Percentiles rank a stretch among this genome's conserved stretches.
Conservation (phyloP, 2,329 filamentous ascomycete genomes). For the Sporothrix schenckii region DNA sequence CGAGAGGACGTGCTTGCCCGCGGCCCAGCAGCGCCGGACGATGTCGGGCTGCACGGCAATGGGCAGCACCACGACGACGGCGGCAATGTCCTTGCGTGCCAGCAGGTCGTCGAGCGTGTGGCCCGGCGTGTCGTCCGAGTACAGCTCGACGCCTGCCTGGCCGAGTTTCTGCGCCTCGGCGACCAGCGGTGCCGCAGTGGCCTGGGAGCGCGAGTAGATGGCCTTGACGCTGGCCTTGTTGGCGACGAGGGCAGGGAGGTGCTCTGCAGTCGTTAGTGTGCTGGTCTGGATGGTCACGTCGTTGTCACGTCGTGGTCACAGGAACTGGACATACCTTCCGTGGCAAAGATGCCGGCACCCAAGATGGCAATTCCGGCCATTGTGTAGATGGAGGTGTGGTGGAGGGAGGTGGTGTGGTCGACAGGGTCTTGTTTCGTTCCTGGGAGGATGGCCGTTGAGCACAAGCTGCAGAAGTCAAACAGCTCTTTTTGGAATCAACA, state of each 20-base stretch:
- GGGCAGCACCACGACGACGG: conserved; percentile 12
- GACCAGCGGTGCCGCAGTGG: not conserved
- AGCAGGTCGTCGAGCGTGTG: conserved; percentile 8
- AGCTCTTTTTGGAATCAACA: not conserved
- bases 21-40: conserved; percentile 14
- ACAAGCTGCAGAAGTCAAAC: not conserved
- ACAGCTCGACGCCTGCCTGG: not conserved
- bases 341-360: conserved; percentile 21
- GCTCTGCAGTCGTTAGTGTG: not conserved
- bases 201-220: conserved; percentile 19
- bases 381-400: not conserved
- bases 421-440: not conserved
- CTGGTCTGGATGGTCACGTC: no score
- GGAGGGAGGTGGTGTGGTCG: not conserved
- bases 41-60: conserved; percentile 19
- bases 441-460: not conserved
- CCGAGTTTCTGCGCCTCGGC: not conserved
- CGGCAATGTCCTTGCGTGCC: not conserved
- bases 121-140: conserved; percentile 13
- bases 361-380: conserved; percentile 20
- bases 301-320: no score
- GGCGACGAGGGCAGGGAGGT: conserved; percentile 13
- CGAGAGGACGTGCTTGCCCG: conserved; percentile 15
- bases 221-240: conserved; percentile 24
- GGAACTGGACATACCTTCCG: conserved; percentile 3